These are phyloP conservation scores for Cercospora canescens DNA, from an alignment of 2,329 filamentous ascomycete species.

Conservation along the genomic window DNA sequence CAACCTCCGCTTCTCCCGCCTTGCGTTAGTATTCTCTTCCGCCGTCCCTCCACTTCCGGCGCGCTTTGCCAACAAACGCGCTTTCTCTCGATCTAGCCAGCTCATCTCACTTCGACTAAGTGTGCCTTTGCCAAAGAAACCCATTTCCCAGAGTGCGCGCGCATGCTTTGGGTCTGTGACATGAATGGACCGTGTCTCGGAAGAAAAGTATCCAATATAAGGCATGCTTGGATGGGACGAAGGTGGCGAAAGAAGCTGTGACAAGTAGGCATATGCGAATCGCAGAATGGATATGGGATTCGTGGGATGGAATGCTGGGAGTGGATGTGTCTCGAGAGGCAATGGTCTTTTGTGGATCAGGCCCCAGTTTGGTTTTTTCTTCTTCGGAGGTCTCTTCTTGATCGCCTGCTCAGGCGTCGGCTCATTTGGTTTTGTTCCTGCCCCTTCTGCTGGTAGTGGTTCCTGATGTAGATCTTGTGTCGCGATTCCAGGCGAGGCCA, in stretches of 20 bases:
- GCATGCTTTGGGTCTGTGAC: constrained; percentile 75
- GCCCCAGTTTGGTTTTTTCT: constrained; percentile 59
- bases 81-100: constrained; percentile 83
- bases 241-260: constrained; percentile 67
- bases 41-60: constrained; percentile 56
- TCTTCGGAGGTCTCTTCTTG: constrained; percentile 26
- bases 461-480: not conserved
- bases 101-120: constrained; percentile 92
- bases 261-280: constrained; percentile 74
- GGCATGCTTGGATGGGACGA: constrained; percentile 63
- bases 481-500: not conserved
- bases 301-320: constrained; percentile 85
- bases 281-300: constrained; percentile 88
- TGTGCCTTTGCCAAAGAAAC: constrained; percentile 94
- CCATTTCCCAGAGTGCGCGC: constrained; percentile 87
- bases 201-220: constrained; percentile 78
- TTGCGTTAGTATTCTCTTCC: constrained; percentile 74
- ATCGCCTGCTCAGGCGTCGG: not conserved
- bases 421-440: not conserved
- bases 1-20: constrained; percentile 77
- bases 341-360: constrained; percentile 80
- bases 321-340: constrained; percentile 77
- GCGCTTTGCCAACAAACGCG: constrained; percentile 53
- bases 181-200: constrained; percentile 78
- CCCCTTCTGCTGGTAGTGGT: not conserved